Percentiles rank a stretch among this genome's conserved stretches.
These are phyloP conservation scores for Solanum etuberosum DNA, from an alignment of 257 asterid species.

Conservation along the genomic window DNA sequence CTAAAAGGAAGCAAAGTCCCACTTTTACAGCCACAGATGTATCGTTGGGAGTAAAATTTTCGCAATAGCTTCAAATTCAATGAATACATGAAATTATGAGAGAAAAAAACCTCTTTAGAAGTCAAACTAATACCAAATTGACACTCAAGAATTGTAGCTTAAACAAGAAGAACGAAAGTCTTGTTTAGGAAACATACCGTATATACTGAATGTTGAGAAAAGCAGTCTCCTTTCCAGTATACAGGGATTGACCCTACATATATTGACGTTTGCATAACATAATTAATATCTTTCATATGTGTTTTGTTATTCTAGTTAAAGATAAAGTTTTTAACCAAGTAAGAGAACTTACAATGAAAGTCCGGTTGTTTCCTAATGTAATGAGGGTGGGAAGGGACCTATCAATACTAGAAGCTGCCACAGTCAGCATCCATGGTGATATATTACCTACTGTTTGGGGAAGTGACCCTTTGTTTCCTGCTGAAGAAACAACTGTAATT, in stretches of 20 bases:
- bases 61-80: conserved; percentile 15
- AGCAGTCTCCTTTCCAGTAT: conserved; percentile 15
- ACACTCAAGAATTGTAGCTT: background rate
- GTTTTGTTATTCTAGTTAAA: background rate
- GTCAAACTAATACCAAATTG: background rate
- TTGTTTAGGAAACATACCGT: background rate
- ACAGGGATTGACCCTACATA: conserved; percentile 21
- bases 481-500: conserved; percentile 25
- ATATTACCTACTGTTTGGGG: conserved; percentile 10
- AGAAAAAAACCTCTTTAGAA: background rate
- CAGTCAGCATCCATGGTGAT: conserved; percentile 36
- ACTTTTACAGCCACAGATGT: conserved; percentile 21
- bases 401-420: conserved; percentile 24
- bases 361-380: conserved; percentile 12
- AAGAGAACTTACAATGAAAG: conserved; percentile 2
- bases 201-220: background rate
- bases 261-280: background rate
- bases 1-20: conserved; percentile 19
- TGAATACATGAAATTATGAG: background rate
- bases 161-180: background rate
- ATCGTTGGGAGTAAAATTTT: background rate
- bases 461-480: conserved; percentile 21
- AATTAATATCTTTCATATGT: background rate
- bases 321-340: background rate
- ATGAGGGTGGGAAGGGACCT: conserved; percentile 19